Conservation (phyloP, 2,329 filamentous ascomycete species). For the Blumeria graminis region DNA sequence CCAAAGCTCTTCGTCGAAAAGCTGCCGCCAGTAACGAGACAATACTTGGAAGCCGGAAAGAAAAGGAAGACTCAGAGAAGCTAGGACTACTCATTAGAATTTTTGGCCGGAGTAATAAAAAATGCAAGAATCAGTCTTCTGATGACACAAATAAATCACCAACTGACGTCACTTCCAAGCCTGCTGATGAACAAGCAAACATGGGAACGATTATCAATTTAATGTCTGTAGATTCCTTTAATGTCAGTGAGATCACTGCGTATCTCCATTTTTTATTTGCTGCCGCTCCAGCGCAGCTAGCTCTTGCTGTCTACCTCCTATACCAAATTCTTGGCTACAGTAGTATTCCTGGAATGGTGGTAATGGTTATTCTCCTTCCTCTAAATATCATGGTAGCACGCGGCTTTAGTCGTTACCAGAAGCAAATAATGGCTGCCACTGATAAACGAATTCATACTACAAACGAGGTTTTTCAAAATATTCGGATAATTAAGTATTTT, state of each 20-base stretch:
- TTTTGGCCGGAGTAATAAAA: slow-evolving; percentile 33
- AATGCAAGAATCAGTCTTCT: slow-evolving; percentile 20
- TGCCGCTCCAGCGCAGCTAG: slow-evolving; percentile 66
- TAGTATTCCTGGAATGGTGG: slow-evolving; percentile 73
- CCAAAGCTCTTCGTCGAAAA: slow-evolving; percentile 79
- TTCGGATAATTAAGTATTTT: slow-evolving; percentile 98
- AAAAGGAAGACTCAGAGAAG: slow-evolving; percentile 22
- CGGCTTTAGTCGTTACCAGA: slow-evolving; percentile 68
- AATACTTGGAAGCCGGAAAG: slow-evolving; percentile 32
- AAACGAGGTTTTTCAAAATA: slow-evolving; percentile 91
- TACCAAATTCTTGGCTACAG: slow-evolving; percentile 82
- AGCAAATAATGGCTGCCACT: slow-evolving; percentile 74
- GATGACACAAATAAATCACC: slow-evolving; percentile 12
- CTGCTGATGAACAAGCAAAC: slow-evolving; percentile 53
- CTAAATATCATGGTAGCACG: slow-evolving; percentile 75
- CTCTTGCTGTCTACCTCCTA: slow-evolving; percentile 56
- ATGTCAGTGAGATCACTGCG: slow-evolving; percentile 80
- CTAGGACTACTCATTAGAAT: slow-evolving; percentile 23
- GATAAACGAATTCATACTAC: slow-evolving; percentile 92
- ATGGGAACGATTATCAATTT: slow-evolving; percentile 97
- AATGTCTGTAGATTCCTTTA: slow-evolving; percentile 99
- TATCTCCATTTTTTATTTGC: slow-evolving; percentile 95
- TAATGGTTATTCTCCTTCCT: slow-evolving; percentile 75
- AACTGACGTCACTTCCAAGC: slow-evolving; percentile 9
- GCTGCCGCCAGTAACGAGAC: slow-evolving; percentile 58